These are phyloP conservation scores for Linaria vulgaris DNA, from an alignment of 257 asterid genomes.

Conservation along the genomic window DNA sequence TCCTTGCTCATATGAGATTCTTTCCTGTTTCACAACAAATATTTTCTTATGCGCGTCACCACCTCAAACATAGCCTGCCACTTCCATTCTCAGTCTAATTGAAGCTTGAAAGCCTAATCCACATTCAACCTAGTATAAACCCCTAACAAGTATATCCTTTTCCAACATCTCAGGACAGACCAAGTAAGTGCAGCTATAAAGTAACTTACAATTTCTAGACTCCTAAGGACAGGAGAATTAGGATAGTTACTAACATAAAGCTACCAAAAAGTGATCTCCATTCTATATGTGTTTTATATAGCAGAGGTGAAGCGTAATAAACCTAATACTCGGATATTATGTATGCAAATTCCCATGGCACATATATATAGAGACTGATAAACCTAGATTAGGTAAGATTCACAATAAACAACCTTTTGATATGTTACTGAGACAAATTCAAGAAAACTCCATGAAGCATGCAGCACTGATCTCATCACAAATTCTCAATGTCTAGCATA, in stretches of 20 bases:
- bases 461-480: neutral
- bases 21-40: too few relatives aligned
- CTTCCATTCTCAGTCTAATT: too few relatives aligned
- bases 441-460: neutral
- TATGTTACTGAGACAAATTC: neutral
- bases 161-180: too few relatives aligned
- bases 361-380: constrained; percentile 2
- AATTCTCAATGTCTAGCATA: neutral
- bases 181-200: neutral
- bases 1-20: too few relatives aligned
- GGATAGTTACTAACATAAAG: neutral
- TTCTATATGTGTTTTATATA: neutral
- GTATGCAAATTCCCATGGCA: neutral
- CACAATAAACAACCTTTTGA: neutral
- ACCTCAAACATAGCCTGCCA: too few relatives aligned
- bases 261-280: constrained; percentile 1
- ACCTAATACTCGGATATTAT: neutral
- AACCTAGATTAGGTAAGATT: neutral
- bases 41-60: too few relatives aligned
- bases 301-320: neutral
- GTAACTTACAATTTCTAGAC: neutral
- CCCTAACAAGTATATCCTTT: neutral
- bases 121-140: neutral
- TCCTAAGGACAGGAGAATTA: neutral
- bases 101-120: neutral